A percentile compares a stretch with the other conserved stretches of the same genome.
Evolutionary conservation across 192 early-diverging fungal genomes (phyloP).

Genomic region (Linnemannia hyalina): DNA sequence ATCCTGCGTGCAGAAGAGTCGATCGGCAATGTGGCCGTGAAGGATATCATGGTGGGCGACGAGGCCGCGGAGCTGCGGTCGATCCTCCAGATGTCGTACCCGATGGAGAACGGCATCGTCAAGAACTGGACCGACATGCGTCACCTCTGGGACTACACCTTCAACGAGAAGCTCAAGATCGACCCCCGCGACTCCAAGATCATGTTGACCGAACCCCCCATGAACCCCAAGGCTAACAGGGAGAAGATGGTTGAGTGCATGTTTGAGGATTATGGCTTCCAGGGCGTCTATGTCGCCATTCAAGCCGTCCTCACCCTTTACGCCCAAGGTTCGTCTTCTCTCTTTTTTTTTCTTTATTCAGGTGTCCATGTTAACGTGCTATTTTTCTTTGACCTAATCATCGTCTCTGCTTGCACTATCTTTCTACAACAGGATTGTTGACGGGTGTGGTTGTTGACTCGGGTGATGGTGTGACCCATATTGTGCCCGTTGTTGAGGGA

Average conservation of each 20-base stretch:
- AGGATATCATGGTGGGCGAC: conserved; percentile 98
- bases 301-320: conserved; percentile 98
- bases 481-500: conserved; percentile 98
- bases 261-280: conserved; percentile 98
- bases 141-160: conserved; percentile 99
- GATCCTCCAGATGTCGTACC: conserved; percentile 96
- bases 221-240: conserved; percentile 94
- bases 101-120: conserved; percentile 99
- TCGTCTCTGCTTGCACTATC: background rate
- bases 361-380: background rate
- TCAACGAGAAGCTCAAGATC: conserved; percentile 90
- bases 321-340: conserved; percentile 82
- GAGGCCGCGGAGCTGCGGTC: conserved; percentile 91
- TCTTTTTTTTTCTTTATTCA: background rate
- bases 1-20: conserved; percentile 96
- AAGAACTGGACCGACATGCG: conserved; percentile 98
- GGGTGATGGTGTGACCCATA: conserved; percentile 99
- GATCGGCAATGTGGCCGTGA: conserved; percentile 81
- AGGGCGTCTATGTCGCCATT: conserved; percentile 93
- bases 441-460: conserved; percentile 99
- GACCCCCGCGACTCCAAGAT: conserved; percentile 93
- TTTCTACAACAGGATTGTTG: conserved; percentile 70
- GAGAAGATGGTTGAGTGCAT: conserved; percentile 94
- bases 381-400: background rate
- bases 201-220: conserved; percentile 95